Conservation (phyloP, 371 early-diverging fungal species). For the Circinella umbellata region DNA sequence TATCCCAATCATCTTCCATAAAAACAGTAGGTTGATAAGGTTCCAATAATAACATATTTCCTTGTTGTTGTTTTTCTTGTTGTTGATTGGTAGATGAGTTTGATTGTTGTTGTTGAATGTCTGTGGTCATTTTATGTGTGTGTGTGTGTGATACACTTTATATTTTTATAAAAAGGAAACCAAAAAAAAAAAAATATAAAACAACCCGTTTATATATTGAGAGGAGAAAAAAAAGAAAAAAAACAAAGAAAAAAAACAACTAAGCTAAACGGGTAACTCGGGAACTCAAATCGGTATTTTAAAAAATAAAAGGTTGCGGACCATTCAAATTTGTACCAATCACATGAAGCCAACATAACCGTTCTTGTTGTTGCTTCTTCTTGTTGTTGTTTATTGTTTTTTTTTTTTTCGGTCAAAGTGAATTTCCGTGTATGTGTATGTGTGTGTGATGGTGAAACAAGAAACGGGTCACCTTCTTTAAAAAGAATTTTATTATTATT, state of each 20-base stretch:
- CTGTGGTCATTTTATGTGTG: background rate
- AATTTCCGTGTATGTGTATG: background rate
- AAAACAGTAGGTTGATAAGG: conserved; percentile 11
- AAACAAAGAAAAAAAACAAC: background rate
- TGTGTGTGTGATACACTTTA: too few species aligned
- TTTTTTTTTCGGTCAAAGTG: conserved; percentile 4
- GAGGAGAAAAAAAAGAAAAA: background rate
- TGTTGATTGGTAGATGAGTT: background rate
- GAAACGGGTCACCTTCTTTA: conserved; percentile 1
- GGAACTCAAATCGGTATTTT: background rate
- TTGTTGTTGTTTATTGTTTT: background rate
- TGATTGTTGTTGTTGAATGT: background rate
- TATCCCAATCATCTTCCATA: conserved; percentile 16
- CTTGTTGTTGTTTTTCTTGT: background rate
- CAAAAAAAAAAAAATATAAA: too few species aligned
- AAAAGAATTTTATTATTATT: conserved; percentile 1
- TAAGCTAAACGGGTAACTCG: background rate
- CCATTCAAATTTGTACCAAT: background rate
- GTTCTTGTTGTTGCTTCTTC: too few species aligned
- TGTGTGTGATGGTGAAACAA: background rate
- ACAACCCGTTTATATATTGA: too few species aligned
- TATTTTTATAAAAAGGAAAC: too few species aligned
- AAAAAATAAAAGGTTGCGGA: background rate
- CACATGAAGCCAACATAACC: background rate
- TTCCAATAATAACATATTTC: conserved; percentile 5